A percentile compares a stretch with the other conserved stretches of the same genome.
These are phyloP conservation scores for Cyanidium caldarium DNA, from an alignment of 23 red algal genomes.

Conservation along the genomic window DNA sequence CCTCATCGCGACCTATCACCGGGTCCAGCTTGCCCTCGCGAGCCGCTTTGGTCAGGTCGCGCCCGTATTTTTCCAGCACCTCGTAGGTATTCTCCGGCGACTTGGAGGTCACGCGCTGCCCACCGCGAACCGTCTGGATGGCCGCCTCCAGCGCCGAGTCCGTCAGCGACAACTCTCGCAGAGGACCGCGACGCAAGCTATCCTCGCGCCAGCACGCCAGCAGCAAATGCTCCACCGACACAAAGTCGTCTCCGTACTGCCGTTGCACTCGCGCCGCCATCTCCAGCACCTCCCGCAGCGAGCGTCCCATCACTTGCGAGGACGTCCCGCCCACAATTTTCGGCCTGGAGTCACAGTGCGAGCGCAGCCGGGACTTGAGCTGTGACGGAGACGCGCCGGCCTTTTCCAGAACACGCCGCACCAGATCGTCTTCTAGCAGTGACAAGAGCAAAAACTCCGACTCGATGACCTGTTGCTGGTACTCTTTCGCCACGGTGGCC, in stretches of 20 bases:
- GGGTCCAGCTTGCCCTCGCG: slow-evolving; percentile 69
- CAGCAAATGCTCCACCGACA: slow-evolving; percentile 74
- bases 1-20: slow-evolving; percentile 93
- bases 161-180: slow-evolving; percentile 8
- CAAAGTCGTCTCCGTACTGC: slow-evolving; percentile 69
- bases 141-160: slow-evolving; percentile 46
- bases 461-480: slow-evolving; percentile 88
- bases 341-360: slow-evolving; percentile 26
- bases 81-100: slow-evolving; percentile 79
- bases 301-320: slow-evolving; percentile 70
- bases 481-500: slow-evolving; percentile 19
- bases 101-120: slow-evolving; percentile 70
- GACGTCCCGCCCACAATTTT: slow-evolving; percentile 14
- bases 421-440: slow-evolving; percentile 64
- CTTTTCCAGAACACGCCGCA: slow-evolving; percentile 31
- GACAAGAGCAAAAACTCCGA: slow-evolving; percentile 63
- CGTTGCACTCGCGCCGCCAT: slow-evolving; percentile 31
- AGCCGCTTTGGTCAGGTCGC: slow-evolving; percentile 75
- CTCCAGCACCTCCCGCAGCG: slow-evolving; percentile 61
- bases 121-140: slow-evolving; percentile 47
- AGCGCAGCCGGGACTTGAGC: not conserved
- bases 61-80: slow-evolving; percentile 84
- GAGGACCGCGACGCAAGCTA: slow-evolving; percentile 34
- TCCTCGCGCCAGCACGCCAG: slow-evolving; percentile 54
- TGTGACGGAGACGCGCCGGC: slow-evolving; percentile 5